Evolutionary conservation across 129 eudicot genomes (phyloP), one percentile per base, ranked within the genome.

Genomic region (Cynara cardunculus): DNA sequence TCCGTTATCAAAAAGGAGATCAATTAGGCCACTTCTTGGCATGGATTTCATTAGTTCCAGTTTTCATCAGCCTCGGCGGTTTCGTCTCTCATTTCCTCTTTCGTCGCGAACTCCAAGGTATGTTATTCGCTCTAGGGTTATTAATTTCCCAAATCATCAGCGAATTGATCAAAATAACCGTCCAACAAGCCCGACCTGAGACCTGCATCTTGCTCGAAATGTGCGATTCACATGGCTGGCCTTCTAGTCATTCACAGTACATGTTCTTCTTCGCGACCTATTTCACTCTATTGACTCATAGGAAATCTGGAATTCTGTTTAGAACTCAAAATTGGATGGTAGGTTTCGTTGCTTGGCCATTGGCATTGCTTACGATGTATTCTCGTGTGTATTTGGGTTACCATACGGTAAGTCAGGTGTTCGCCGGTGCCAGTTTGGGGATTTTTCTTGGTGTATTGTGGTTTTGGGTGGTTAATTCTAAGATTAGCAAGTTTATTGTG

Each of bases 221-320:
- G 73, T 94, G 98, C 86, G 97, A 94, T 80, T 94, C 98, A 4
- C 98, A 94, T 37, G 98, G 97, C 62, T 94, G 96, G 98, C 97
- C 98, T 16, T 92, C 97, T 0, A 90, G 96, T 79, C 98, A 94
- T 32, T 90, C 96, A 0, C 89, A 94, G 81, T 94, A 88, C 87
- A 94, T 94, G 98, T 89, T 94, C 83, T 94, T 94, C 39, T 94
- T 92, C 78, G 88, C 97, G 14, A 85, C 84, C n/a, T 94, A 87
- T 75, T 86, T 90, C 78, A 84, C 97, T 7, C 78, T 94, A 0
- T 3, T 89, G 66, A 90, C 97, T 1, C 74, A 87, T 24, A 26
- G 79, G 0, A 88, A 66, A 24, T 18, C 80, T 18, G 96, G 93
- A 69, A 64, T 85, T 12, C 39, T 89, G 71, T 74, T 85, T 8